Evolutionary conservation across 1,139 yeast genomes (phyloP), one percentile per base, ranked within the genome.

Genomic region (Wickerhamomyces sp.): DNA sequence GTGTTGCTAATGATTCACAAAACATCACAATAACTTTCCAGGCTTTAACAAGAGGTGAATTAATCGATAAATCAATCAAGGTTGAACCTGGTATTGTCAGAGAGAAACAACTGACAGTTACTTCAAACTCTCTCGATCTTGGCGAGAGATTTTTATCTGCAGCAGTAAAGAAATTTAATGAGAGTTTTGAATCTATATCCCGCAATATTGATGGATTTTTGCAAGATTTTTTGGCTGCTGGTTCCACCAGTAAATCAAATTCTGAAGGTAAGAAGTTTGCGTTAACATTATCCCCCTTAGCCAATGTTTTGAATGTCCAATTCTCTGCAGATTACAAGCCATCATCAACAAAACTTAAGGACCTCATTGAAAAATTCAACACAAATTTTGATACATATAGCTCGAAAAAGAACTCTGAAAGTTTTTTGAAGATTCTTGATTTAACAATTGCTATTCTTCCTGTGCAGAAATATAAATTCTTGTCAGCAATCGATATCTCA

Each of bases 391-490:
- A 45, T 7, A 40, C 43, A 10, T 40, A 42, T 18, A 33, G 27
- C 4, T 43, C 45, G 5, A 32, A 34, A 25, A 48, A 47, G 37
- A 45, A 42, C 15, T 39, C 55, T 7, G 55, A 51, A 36, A 45
- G 39, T 16, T 48, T 68, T 34, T 54, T 72, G 39, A 61, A 72
- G 39, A 54, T 76, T 26, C 47, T 76, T 43, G 89, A 82, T 53
- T 61, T 78, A 40, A 65, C 79, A 3, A 64, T 75, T 38, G 81
- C 84, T 0, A 65, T 81, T 8, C 64, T 81, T 26, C 89, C 89
- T 32, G 60, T 64, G 17, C 74, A 72, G 40, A 76, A 76, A 50
- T 54, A 70, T 24, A 57, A 53, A 7, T 64, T 73, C 43, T 62
- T 82, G 40, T 54, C 60, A 24, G 57, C 65, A 19, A 44, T 62